These are phyloP conservation scores for Eucalyptus cloeziana DNA, from an alignment of 345 rosid genomes.

Conservation along the genomic window DNA sequence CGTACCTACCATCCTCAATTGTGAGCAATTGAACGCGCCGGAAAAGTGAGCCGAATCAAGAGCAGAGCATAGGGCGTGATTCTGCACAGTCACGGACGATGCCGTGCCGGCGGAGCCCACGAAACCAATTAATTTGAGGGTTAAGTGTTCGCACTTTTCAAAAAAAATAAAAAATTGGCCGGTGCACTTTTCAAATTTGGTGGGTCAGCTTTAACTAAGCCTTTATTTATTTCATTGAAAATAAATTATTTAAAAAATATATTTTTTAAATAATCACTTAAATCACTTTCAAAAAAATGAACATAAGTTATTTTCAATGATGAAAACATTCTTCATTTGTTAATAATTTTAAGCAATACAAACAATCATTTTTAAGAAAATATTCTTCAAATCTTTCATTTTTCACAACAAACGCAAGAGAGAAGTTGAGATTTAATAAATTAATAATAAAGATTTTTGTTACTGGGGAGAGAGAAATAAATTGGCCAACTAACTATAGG, in stretches of 20 bases:
- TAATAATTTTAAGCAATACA: no score
- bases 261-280: no score
- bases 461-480: background rate
- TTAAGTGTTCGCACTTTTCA: background rate
- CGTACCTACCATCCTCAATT: background rate
- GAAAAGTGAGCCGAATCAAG: background rate
- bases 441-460: background rate
- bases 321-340: no score
- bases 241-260: no score
- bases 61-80: background rate
- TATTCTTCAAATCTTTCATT: no score
- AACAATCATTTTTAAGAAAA: no score
- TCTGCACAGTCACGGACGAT: background rate
- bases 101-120: background rate
- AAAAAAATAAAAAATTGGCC: no score
- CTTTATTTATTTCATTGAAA: no score
- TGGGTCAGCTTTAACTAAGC: background rate
- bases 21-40: background rate
- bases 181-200: background rate
- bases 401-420: background rate
- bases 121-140: background rate
- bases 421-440: background rate
- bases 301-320: no score
- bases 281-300: no score
- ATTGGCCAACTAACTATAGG: background rate